Conservation (phyloP, 257 asterid species). For the Datura wrightii region DNA sequence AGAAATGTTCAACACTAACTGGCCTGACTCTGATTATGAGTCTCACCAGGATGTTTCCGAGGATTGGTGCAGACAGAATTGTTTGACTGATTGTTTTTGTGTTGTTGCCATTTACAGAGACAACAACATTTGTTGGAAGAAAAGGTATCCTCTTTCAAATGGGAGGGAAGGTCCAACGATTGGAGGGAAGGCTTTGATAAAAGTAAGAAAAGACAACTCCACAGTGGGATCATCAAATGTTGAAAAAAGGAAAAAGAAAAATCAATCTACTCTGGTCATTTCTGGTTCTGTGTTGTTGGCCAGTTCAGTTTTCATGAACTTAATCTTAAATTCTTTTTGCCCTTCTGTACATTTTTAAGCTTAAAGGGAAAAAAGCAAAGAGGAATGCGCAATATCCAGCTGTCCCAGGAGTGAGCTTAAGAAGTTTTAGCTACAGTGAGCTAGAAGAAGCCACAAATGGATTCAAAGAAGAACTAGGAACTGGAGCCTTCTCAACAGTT, state of each 20-base stretch:
- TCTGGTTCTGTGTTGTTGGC: conserved; percentile 8
- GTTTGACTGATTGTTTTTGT: conserved; percentile 62
- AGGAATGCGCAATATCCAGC: neutral
- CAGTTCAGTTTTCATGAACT: neutral
- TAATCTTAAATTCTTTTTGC: neutral
- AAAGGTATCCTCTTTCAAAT: conserved; percentile 68
- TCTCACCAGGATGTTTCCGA: conserved; percentile 44
- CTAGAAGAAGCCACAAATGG: conserved; percentile 9
- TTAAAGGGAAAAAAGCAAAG: neutral
- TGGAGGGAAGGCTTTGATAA: conserved; percentile 48
- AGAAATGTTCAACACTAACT: conserved; percentile 28
- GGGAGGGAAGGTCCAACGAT: conserved; percentile 42
- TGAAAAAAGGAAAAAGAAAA: neutral
- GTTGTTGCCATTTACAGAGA: conserved; percentile 45
- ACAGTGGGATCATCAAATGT: neutral
- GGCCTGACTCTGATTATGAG: conserved; percentile 34
- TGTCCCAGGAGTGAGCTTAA: neutral
- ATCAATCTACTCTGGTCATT: neutral
- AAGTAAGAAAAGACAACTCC: conserved; percentile 31
- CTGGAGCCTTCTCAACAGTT: conserved; percentile 4
- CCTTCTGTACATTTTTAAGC: neutral
- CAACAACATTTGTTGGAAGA: conserved; percentile 60
- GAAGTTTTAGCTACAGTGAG: neutral
- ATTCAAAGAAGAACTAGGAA: neutral
- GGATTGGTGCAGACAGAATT: conserved; percentile 45